Percentiles rank a stretch among this genome's conserved stretches.
Conservation (phyloP, 192 early-diverging fungal species). For the Coemansia sp. region DNA sequence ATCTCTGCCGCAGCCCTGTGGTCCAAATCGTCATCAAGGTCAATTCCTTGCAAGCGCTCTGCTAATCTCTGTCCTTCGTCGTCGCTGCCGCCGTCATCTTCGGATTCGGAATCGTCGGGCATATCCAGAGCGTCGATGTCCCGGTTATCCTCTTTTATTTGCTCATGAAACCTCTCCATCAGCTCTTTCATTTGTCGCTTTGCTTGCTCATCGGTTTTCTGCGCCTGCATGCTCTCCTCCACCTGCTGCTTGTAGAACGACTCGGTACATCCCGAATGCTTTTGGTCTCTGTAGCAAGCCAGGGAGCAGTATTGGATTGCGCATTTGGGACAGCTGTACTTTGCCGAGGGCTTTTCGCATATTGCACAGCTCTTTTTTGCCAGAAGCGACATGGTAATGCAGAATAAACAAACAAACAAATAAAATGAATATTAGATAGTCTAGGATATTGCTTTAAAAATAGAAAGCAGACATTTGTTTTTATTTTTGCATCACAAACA, state of each 20-base stretch:
- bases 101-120: background rate
- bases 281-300: slow-evolving; percentile 44
- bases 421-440: background rate
- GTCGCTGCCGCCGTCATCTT: background rate
- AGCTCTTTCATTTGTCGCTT: slow-evolving; percentile 39
- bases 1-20: slow-evolving; percentile 4
- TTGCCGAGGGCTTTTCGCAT: slow-evolving; percentile 40
- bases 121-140: background rate
- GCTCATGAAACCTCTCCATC: slow-evolving; percentile 30
- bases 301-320: slow-evolving; percentile 39
- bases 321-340: slow-evolving; percentile 52
- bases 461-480: too few relatives aligned
- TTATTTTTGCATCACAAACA: background rate
- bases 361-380: slow-evolving; percentile 13
- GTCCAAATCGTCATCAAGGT: slow-evolving; percentile 18
- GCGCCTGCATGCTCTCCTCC: slow-evolving; percentile 30
- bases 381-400: slow-evolving; percentile 14
- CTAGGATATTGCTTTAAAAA: too few relatives aligned
- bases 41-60: slow-evolving; percentile 26
- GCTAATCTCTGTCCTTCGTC: slow-evolving; percentile 10
- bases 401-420: slow-evolving; percentile 2
- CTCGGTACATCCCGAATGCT: slow-evolving; percentile 38
- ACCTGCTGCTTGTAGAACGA: slow-evolving; percentile 44
- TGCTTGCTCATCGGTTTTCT: slow-evolving; percentile 32
- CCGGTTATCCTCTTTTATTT: slow-evolving; percentile 14